Percentiles rank a stretch among this genome's conserved stretches.
phyloP scores from a whole-genome alignment of 208 protist species.

The Leishmania turanica region DNA sequence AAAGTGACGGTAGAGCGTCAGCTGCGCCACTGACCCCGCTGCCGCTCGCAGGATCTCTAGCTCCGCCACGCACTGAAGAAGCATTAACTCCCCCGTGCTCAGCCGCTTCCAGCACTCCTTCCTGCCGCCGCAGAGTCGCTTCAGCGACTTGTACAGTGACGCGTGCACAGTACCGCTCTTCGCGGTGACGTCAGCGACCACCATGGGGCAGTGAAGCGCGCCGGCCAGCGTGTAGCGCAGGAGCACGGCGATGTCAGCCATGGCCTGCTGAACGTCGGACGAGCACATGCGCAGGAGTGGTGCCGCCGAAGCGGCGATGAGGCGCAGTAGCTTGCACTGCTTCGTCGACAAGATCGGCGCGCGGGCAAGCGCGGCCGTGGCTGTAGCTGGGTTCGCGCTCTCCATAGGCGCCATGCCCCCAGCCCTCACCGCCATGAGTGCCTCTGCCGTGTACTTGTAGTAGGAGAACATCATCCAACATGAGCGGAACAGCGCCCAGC shows the following conservation, averaged over 20 bases:
- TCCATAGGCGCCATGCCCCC: conserved; percentile 12
- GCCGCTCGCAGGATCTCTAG: conserved; percentile 79
- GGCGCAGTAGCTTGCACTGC: conserved; percentile 55
- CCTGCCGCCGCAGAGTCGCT: conserved; percentile 29
- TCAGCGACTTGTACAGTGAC: conserved; percentile 20
- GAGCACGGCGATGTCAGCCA: conserved; percentile 71
- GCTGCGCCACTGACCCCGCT: conserved; percentile 68
- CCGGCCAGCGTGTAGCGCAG: conserved; percentile 44
- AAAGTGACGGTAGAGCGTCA: conserved; percentile 80
- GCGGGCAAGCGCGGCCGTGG: conserved; percentile 6
- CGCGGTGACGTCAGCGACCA: conserved; percentile 18
- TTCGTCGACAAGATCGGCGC: conserved; percentile 29
- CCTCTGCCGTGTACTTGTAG: conserved; percentile 74
- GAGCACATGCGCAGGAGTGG: conserved; percentile 85
- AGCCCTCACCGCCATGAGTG: conserved; percentile 32
- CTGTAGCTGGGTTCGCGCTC: background rate
- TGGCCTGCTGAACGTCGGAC: conserved; percentile 71
- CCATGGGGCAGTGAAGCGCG: conserved; percentile 15
- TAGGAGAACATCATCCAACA: conserved; percentile 82
- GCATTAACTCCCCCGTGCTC: conserved; percentile 65
- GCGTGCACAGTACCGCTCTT: conserved; percentile 18
- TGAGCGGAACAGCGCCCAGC: conserved; percentile 60
- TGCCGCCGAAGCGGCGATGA: conserved; percentile 59
- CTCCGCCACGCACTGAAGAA: conserved; percentile 61
- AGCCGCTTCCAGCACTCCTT: conserved; percentile 41